A percentile compares a stretch with the other conserved stretches of the same genome.
These are phyloP conservation scores for Pseudogymnoascus sp. DNA, from an alignment of 2,329 filamentous ascomycete genomes.

Conservation along the genomic window DNA sequence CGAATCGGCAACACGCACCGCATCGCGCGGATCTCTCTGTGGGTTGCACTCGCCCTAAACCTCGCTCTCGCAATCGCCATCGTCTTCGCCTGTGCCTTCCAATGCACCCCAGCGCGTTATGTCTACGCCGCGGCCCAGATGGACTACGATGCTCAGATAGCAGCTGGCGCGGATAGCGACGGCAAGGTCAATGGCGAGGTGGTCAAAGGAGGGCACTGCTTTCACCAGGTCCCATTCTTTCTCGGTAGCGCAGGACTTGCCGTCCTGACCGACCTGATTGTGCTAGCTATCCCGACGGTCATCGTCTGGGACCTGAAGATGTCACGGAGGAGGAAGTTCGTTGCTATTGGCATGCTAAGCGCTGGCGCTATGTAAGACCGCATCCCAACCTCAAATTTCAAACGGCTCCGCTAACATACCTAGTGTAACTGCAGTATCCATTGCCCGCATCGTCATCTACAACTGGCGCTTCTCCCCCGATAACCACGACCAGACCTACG, in stretches of 20 bases:
- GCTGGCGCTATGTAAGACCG: conserved; percentile 14
- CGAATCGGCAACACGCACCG: conserved; percentile 32
- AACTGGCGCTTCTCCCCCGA: conserved; percentile 12
- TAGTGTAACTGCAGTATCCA: conserved; percentile 19
- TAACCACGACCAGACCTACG: conserved; percentile 14
- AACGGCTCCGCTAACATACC: background rate
- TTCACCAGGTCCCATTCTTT: conserved; percentile 16
- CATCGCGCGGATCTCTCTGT: conserved; percentile 11
- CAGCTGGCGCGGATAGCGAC: conserved; percentile 8
- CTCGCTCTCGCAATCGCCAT: conserved; percentile 30
- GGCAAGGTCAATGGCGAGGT: conserved; percentile 17
- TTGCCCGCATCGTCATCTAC: conserved; percentile 15
- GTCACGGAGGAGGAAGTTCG: conserved; percentile 16
- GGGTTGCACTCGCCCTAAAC: conserved; percentile 20
- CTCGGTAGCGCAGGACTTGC: conserved; percentile 17
- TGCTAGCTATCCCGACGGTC: conserved; percentile 18
- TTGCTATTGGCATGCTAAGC: conserved; percentile 11
- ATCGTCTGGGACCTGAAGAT: conserved; percentile 20
- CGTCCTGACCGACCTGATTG: conserved; percentile 19
- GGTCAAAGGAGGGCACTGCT: conserved; percentile 16
- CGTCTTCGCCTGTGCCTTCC: conserved; percentile 34
- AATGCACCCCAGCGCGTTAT: conserved; percentile 26
- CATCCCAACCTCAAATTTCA: background rate
- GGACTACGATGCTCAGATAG: conserved; percentile 12
- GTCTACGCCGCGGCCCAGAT: conserved; percentile 12